Conservation (phyloP, 441 rosid species). For the Euphorbia corollata region DNA sequence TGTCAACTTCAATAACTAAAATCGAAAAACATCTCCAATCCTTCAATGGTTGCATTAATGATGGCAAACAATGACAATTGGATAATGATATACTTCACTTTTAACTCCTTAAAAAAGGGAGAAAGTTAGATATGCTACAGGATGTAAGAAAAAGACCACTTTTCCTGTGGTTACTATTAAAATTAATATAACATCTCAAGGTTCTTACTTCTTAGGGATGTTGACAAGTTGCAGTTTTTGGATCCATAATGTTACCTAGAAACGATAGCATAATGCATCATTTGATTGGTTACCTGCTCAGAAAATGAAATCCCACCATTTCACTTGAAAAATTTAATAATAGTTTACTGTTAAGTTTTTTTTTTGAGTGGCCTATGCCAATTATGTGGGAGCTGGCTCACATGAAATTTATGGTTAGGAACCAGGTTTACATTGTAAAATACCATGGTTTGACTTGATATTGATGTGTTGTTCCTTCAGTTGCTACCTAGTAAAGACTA, state of each 20-base stretch:
- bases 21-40: neutral
- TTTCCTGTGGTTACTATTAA: neutral
- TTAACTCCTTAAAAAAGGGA: neutral
- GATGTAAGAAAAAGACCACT: neutral
- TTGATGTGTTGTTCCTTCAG: neutral
- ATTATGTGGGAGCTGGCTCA: slow-evolving; percentile 28
- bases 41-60: neutral
- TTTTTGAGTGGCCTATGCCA: slow-evolving; percentile 10
- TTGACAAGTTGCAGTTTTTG: slow-evolving; percentile 8
- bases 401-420: slow-evolving; percentile 13
- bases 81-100: neutral
- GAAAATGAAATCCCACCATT: slow-evolving; percentile 34
- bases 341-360: slow-evolving; percentile 16
- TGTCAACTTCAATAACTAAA: neutral
- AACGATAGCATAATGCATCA: slow-evolving; percentile 2
- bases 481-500: neutral
- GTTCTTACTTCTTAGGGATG: slow-evolving; percentile 1
- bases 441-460: slow-evolving; percentile 3
- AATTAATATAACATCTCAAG: neutral
- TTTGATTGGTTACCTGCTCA: slow-evolving; percentile 23
- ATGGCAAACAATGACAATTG: neutral
- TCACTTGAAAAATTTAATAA: slow-evolving; percentile 6
- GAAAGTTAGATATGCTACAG: neutral
- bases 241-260: slow-evolving; percentile 12
- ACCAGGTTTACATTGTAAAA: slow-evolving; percentile 10